phyloP scores from a whole-genome alignment of 1,139 yeast genomes.

The Pichia sp. region DNA sequence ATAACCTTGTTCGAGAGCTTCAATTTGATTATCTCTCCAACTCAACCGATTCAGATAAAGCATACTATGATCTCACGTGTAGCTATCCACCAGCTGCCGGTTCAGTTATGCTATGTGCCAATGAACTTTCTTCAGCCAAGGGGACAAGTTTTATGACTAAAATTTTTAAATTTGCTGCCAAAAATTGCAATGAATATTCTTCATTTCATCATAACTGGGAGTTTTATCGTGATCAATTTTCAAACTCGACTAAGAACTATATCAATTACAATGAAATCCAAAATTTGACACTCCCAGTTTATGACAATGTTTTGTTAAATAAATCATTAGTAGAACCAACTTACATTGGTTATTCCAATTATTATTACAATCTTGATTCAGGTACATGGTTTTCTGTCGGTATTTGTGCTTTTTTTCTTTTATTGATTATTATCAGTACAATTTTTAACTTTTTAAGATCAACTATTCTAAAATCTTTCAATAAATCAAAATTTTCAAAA shows the following conservation, averaged over 20 bases:
- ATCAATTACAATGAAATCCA: not conserved
- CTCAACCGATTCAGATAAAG: not conserved
- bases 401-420: conserved; percentile 9
- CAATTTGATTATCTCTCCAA: not conserved
- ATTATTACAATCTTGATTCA: conserved; percentile 10
- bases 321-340: not conserved
- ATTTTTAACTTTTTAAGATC: conserved; percentile 9
- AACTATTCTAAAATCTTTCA: conserved; percentile 3
- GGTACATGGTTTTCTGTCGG: conserved; percentile 15
- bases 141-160: conserved; percentile 2
- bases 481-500: conserved; percentile 5
- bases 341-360: conserved; percentile 2
- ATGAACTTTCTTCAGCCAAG: conserved; percentile 8
- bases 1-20: not conserved
- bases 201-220: not conserved
- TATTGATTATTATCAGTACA: conserved; percentile 10
- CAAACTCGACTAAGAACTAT: conserved; percentile 8
- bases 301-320: conserved; percentile 9
- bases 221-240: conserved; percentile 3
- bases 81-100: conserved; percentile 24
- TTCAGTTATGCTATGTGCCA: conserved; percentile 22
- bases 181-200: not conserved
- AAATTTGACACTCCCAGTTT: conserved; percentile 6
- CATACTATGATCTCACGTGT: conserved; percentile 10
- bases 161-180: not conserved